phyloP scores from a whole-genome alignment of 441 rosid species.

The Eutrema salsugineum region DNA sequence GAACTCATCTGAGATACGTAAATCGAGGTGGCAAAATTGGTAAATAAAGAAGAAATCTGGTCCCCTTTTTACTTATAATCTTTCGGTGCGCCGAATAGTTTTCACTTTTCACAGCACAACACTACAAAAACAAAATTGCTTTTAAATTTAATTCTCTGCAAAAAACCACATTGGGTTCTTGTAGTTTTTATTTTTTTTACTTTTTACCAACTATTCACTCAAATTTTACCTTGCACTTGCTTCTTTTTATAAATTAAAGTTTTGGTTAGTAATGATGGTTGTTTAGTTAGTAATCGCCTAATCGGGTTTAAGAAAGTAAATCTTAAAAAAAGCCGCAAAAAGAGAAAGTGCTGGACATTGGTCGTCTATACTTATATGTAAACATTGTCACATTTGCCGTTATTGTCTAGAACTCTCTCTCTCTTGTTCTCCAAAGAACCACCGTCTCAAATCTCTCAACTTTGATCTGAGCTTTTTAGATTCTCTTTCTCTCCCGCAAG shows the following conservation, averaged over 20 bases:
- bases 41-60: conserved; percentile 8
- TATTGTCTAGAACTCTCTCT: conserved; percentile 28
- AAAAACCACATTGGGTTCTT: neutral
- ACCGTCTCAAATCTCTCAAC: conserved; percentile 8
- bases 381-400: conserved; percentile 23
- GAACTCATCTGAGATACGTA: conserved; percentile 22
- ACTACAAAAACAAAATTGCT: conserved; percentile 20
- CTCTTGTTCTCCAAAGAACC: neutral
- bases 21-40: conserved; percentile 28
- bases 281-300: neutral
- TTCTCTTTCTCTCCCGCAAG: neutral
- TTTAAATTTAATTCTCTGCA: neutral
- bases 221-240: neutral
- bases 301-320: neutral
- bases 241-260: neutral
- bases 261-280: neutral
- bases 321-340: neutral
- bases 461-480: conserved; percentile 7
- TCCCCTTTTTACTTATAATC: conserved; percentile 1
- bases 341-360: conserved; percentile 15
- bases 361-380: conserved; percentile 12
- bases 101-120: neutral
- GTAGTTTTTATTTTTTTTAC: neutral
- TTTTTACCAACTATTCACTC: neutral
- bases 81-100: conserved; percentile 24